Conservation (phyloP, 352 stramenopile genomes). For the Phytophthora cryptogea region DNA sequence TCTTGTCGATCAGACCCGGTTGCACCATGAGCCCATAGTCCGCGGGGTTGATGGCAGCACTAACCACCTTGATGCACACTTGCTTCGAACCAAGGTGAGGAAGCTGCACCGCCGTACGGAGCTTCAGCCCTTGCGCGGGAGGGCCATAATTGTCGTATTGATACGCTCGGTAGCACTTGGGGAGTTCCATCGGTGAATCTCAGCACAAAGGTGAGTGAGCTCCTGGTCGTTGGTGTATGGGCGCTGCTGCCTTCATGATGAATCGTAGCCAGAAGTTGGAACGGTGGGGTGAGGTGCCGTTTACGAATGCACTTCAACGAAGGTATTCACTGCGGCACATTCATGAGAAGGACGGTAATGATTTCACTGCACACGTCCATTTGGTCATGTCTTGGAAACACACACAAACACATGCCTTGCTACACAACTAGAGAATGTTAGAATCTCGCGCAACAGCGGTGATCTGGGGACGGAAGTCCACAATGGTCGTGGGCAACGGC, state of each 20-base stretch:
- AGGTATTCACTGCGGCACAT: no score
- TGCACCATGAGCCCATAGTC: slow-evolving; percentile 35
- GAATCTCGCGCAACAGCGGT: slow-evolving; percentile 20
- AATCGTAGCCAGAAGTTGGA: no score
- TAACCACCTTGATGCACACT: slow-evolving; percentile 38
- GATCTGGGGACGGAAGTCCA: slow-evolving; percentile 29
- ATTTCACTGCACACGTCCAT: slow-evolving; percentile 13
- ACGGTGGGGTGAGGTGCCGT: neutral
- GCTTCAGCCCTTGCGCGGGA: slow-evolving; percentile 27
- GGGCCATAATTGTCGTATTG: slow-evolving; percentile 35
- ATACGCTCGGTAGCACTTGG: slow-evolving; percentile 37
- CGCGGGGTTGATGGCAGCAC: slow-evolving; percentile 36
- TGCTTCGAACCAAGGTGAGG: slow-evolving; percentile 30
- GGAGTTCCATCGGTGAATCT: slow-evolving; percentile 26
- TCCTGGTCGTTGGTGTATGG: neutral
- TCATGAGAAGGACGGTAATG: neutral
- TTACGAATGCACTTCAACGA: neutral
- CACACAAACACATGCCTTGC: neutral
- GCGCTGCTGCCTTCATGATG: no score
- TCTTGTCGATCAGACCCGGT: slow-evolving; percentile 8
- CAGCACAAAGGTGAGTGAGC: neutral
- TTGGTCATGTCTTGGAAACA: slow-evolving; percentile 7
- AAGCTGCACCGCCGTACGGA: slow-evolving; percentile 27
- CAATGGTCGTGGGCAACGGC: slow-evolving; percentile 26
- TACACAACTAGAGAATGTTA: slow-evolving; percentile 33